These are phyloP conservation scores for Gossypium rotundifolium DNA, from an alignment of 345 rosid genomes.

Conservation along the genomic window DNA sequence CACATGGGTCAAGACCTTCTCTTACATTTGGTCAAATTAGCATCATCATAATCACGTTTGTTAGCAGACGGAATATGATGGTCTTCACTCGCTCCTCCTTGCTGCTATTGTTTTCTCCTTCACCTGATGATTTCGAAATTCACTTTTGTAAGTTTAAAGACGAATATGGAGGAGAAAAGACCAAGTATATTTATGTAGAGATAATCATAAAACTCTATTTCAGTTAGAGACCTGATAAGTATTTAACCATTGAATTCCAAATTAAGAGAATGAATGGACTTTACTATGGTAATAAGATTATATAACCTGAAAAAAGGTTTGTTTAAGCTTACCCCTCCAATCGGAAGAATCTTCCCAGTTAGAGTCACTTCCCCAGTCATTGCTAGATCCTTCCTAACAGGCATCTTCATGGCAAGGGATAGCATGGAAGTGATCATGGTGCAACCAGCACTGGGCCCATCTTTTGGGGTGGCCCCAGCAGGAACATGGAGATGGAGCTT, in stretches of 20 bases:
- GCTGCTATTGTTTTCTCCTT: constrained; percentile 97
- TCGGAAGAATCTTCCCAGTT: constrained; percentile 88
- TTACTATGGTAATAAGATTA: not conserved
- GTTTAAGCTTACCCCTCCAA: constrained; percentile 82
- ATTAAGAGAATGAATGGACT: no score
- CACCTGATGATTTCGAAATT: constrained; percentile 40
- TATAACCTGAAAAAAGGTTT: not conserved
- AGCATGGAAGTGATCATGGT: constrained; percentile 97
- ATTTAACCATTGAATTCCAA: no score
- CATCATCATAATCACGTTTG: constrained; percentile 86
- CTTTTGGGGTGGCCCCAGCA: constrained; percentile 97
- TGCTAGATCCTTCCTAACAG: constrained; percentile 73
- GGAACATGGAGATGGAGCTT: constrained; percentile 99
- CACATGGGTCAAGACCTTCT: constrained; percentile 88
- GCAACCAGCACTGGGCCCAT: constrained; percentile 99
- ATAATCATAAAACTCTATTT: not conserved
- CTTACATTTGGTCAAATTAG: constrained; percentile 74
- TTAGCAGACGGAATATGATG: constrained; percentile 80
- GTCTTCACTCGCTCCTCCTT: constrained; percentile 82
- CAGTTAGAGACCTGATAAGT: not conserved
- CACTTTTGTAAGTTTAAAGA: not conserved
- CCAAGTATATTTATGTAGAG: not conserved
- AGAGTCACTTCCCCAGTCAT: constrained; percentile 98
- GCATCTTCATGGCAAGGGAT: constrained; percentile 78
- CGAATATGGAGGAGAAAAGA: not conserved